phyloP scores from a whole-genome alignment of 768 basidiomycete genomes.

The Rhizopogon vesiculosus region DNA sequence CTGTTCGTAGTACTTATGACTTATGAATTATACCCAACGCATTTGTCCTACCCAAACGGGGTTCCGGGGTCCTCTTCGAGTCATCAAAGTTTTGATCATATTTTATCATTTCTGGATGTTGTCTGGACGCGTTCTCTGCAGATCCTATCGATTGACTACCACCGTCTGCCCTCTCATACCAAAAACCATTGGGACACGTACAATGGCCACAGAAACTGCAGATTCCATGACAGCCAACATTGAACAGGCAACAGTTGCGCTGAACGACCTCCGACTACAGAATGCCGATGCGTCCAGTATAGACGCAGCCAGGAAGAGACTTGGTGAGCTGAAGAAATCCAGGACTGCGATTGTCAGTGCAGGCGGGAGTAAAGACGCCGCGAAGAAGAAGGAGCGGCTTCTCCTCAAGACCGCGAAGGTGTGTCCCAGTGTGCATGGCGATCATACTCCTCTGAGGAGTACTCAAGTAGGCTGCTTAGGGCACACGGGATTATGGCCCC shows the following conservation, averaged over 20 bases:
- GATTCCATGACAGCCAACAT: conserved; percentile 52
- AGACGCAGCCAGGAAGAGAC: conserved; percentile 62
- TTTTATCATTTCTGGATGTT: background rate
- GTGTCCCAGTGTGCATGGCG: conserved; percentile 15
- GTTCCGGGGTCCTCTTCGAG: background rate
- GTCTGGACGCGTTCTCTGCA: background rate
- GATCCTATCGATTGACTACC: conserved; percentile 1
- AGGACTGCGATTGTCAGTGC: conserved; percentile 37
- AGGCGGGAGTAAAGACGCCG: conserved; percentile 36
- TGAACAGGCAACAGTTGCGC: conserved; percentile 45
- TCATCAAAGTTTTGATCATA: background rate
- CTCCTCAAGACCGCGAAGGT: conserved; percentile 95
- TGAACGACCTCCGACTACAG: conserved; percentile 58
- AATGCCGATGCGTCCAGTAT: conserved; percentile 45
- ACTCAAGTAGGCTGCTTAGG: conserved; percentile 41
- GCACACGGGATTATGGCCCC: conserved; percentile 93
- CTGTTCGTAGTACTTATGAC: background rate
- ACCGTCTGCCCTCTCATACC: background rate
- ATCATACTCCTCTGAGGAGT: conserved; percentile 11
- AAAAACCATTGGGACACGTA: conserved; percentile 9
- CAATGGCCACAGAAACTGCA: conserved; percentile 31
- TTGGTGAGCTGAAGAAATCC: conserved; percentile 64
- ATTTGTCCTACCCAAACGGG: background rate
- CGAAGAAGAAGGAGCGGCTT: conserved; percentile 65
- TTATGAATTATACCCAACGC: too few relatives aligned